Base-by-base conservation (phyloP, 495 filamentous ascomycete species). In the Neurospora africana region DNA sequence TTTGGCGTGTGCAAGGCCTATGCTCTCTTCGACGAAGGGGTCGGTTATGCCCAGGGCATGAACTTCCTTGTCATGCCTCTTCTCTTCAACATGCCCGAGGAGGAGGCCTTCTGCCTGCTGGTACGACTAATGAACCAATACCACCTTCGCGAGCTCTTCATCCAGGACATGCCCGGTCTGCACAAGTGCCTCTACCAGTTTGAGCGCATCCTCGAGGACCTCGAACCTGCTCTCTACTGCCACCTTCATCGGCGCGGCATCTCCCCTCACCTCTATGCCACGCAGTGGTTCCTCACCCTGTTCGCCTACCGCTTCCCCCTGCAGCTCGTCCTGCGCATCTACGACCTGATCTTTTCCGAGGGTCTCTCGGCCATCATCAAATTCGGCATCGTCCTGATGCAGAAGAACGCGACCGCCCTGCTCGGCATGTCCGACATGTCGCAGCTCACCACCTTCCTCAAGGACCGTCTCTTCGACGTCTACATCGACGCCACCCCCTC, bases 41-140 rank as follows among this genome's bases (percentile, higher is more conserved):
- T 99, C 10, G 94, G 95, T 19, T 99, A 99, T 82, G 95, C 95
- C 7, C 95, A 99, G 79, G 95, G 95, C 73, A 98, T 99, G 92
- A 99, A 98, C 74, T 99, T 99, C 78, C 89, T 99, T 69, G 91
- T 91, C 21, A 98, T 98, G 91, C 95, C 96, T n/a, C 80, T 99
- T 38, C 86, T 99, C 6, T 97, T 99, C 81, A 98, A 97, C 78
- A 97, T 98, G 94, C 92, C 94, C 4, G 96, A 98, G 81, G 94
- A 94, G 74, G 95, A 99, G 82, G 94, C 95, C 0, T 99, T 99
- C 77, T 92, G 92, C 75, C 86, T 99, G 58, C 87, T 99, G 30
- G 93, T 97, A 13, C 90, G 92, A 73, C 83, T 99, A 68, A 99
- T 99, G 95, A 96, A 96, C 79, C 92, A 97, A 72, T 98, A 98